Conservation (phyloP, 2,329 filamentous ascomycete species). For the Cercospora sp. region DNA sequence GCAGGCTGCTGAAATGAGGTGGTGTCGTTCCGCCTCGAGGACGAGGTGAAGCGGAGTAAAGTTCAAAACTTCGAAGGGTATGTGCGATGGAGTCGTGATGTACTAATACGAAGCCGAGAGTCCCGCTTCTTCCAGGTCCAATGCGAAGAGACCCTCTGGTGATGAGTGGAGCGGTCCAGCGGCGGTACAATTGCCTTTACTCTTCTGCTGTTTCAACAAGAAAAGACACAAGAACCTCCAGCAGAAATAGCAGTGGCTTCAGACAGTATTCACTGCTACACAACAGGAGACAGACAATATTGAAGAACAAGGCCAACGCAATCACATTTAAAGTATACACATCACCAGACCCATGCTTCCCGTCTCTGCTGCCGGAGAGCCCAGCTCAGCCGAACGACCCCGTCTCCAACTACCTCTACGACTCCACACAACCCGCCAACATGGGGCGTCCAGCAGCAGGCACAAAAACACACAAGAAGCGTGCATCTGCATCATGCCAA, state of each 20-base stretch:
- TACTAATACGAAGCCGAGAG: conserved; percentile 1
- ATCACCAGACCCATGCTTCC: not conserved
- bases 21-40: not conserved
- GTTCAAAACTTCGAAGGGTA: not conserved
- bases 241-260: not conserved
- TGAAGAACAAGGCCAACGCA: not conserved
- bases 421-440: not conserved
- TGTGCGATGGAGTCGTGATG: not conserved
- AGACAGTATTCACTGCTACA: not conserved
- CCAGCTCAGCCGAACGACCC: not conserved
- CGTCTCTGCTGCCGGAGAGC: not conserved
- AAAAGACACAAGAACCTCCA: not conserved
- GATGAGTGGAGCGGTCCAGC: conserved; percentile 2
- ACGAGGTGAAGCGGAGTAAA: not conserved
- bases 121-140: not conserved
- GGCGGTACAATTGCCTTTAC: not conserved
- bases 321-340: not conserved
- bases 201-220: not conserved
- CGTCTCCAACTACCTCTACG: not conserved
- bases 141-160: not conserved
- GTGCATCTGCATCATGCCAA: not conserved
- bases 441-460: not conserved
- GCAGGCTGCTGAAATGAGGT: not conserved
- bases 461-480: not conserved
- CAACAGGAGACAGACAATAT: not conserved